phyloP scores from a whole-genome alignment of 805 yeast genomes.

The Saccharomycopsis fermentans region DNA sequence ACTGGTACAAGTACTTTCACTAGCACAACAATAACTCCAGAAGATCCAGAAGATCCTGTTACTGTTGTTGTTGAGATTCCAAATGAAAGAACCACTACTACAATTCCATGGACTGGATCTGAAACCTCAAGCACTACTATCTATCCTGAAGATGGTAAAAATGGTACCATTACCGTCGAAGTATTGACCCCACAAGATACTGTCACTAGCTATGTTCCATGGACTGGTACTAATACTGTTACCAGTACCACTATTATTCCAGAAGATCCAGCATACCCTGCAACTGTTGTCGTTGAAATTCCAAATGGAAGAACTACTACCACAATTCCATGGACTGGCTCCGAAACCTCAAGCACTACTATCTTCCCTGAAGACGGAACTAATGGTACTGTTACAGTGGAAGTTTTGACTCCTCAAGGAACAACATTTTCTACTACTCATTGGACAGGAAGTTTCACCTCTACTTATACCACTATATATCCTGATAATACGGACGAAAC shows the following conservation, averaged over 20 bases:
- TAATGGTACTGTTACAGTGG: too few relatives aligned
- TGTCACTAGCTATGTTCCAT: too few relatives aligned
- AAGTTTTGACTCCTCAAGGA: neutral
- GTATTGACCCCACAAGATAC: too few relatives aligned
- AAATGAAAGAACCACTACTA: neutral
- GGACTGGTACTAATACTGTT: too few relatives aligned
- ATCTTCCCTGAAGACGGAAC: neutral
- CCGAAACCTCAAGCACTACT: neutral
- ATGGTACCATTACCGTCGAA: too few relatives aligned
- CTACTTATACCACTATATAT: constrained; percentile 1
- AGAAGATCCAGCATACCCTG: too few relatives aligned
- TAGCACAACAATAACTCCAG: neutral
- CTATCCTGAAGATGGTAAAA: too few relatives aligned
- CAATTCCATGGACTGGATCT: neutral
- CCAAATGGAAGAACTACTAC: too few relatives aligned
- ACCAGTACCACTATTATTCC: too few relatives aligned
- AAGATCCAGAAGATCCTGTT: neutral
- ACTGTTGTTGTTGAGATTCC: constrained; percentile 3
- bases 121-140: neutral
- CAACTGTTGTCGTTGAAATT: too few relatives aligned
- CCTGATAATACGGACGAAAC: constrained; percentile 1
- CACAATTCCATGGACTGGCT: too few relatives aligned
- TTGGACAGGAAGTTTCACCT: constrained; percentile 1
- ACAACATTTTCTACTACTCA: constrained; percentile 1
- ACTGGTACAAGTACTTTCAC: too few relatives aligned